Percentiles rank a stretch among this genome's conserved stretches.
Conservation (phyloP, 2,329 filamentous ascomycete genomes). For the Fusarium piperis region DNA sequence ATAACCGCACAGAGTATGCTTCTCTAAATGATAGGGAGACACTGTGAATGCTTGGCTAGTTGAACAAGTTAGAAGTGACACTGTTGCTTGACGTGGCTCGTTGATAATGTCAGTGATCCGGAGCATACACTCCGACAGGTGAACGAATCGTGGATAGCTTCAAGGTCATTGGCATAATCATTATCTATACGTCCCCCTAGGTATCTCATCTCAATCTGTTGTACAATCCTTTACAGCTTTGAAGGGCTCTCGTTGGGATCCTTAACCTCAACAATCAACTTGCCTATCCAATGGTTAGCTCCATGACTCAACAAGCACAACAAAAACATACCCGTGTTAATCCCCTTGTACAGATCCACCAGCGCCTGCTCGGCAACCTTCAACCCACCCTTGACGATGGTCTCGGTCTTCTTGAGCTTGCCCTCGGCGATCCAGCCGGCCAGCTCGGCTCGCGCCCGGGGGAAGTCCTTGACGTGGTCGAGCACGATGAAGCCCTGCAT, state of each 20-base stretch:
- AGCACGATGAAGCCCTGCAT: conserved; percentile 81
- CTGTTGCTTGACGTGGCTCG: neutral
- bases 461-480: conserved; percentile 70
- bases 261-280: conserved; percentile 52
- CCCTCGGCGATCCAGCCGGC: conserved; percentile 75
- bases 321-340: conserved; percentile 65
- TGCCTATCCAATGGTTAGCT: conserved; percentile 49
- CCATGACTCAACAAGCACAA: neutral
- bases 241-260: conserved; percentile 43
- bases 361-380: conserved; percentile 71
- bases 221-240: conserved; percentile 38
- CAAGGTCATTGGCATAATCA: conserved; percentile 26
- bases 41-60: neutral
- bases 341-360: conserved; percentile 72
- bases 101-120: neutral
- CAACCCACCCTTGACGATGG: conserved; percentile 75
- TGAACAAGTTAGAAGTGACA: neutral
- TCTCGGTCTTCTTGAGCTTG: conserved; percentile 78
- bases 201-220: neutral
- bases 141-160: neutral
- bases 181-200: conserved; percentile 27
- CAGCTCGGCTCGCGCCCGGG: conserved; percentile 69
- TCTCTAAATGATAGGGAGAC: neutral
- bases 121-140: neutral
- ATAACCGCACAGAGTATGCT: neutral